Percentiles rank a stretch among this genome's conserved stretches.
Evolutionary conservation across 257 asterid species (phyloP).

Genomic region (Solanum corneliomulleri): DNA sequence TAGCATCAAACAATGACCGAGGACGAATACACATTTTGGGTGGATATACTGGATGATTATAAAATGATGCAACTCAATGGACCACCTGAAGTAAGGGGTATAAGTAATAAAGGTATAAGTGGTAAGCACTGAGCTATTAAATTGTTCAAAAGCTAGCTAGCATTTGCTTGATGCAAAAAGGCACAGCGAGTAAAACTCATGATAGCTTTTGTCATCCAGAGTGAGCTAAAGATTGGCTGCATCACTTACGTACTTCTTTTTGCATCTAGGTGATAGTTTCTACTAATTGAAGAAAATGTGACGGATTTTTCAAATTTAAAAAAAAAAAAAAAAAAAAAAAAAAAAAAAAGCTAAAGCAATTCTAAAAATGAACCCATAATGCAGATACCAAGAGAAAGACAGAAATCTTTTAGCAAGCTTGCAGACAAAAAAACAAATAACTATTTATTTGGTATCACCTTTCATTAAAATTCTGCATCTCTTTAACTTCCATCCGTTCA

Average conservation of each 20-base stretch:
- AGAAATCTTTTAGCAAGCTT: not conserved
- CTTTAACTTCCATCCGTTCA: constrained; percentile 64
- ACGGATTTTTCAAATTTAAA: not conserved
- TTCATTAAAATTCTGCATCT: constrained; percentile 41
- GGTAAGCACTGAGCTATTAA: not conserved
- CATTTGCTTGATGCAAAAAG: not conserved
- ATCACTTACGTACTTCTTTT: not conserved
- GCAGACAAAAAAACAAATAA: not conserved
- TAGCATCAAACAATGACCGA: not conserved
- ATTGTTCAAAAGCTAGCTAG: not conserved
- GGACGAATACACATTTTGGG: not conserved
- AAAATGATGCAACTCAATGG: not conserved
- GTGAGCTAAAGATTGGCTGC: not conserved
- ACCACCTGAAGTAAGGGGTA: not conserved
- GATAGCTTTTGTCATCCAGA: not conserved
- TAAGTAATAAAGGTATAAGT: not conserved
- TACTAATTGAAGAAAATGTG: not conserved
- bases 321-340: too few relatives aligned
- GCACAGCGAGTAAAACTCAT: not conserved
- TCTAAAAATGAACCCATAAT: not conserved
- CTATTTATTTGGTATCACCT: constrained; percentile 25
- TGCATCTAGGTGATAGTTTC: not conserved
- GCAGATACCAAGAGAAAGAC: not conserved
- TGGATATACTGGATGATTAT: not conserved
- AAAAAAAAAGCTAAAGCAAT: not conserved